Evolutionary conservation across 1,284 basidiomycete genomes (phyloP), one percentile per base, ranked within the genome.

Genomic region (Ustilago trichophora): DNA sequence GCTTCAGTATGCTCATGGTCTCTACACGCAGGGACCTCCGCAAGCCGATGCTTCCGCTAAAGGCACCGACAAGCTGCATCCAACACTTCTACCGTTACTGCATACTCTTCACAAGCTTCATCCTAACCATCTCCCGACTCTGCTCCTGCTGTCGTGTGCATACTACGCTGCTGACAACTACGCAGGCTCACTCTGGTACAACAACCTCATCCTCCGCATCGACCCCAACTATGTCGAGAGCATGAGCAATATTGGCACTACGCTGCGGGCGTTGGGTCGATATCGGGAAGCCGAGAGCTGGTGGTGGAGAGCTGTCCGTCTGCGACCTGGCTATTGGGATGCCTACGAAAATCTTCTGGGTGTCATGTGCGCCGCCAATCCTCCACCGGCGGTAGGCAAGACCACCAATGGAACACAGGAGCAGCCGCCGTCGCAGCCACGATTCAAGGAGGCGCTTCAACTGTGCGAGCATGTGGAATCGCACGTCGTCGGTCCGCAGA

Each of bases 231-330:
- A 84, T 57, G 84, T 85, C 43, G 71, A 79, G 65, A 70, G 69
- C 40, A 80, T 80, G 68, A 62, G 82, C 51, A 87, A 87, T 63
- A 84, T 86, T 32, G 86, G 86, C 6, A 85, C 85, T 8, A 84
- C 85, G 6, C 75, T 85, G 44, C 82, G 84, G 18, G 83, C 84
- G 6, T 72, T 84, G 52, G 78, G 83, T 45, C 72, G 77, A 9
- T 77, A 76, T 54, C 51, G 68, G 6, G 83, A 84, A 35, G 84
- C 84, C 1, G 82, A 85, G 57, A 69, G 64, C 22, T 85, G 84
- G 84, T 85, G 84, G 84, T 82, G 82, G 82, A 81, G 80, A 41
- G 84, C 84, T 9, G 79, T 85, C 42, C 77, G 80, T 41, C 58
- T 84, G 8, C 73, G 83, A 25, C 84, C 84, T 12, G 80, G 81